Conservation (phyloP, 345 rosid species). For the Heritiera fomes region DNA sequence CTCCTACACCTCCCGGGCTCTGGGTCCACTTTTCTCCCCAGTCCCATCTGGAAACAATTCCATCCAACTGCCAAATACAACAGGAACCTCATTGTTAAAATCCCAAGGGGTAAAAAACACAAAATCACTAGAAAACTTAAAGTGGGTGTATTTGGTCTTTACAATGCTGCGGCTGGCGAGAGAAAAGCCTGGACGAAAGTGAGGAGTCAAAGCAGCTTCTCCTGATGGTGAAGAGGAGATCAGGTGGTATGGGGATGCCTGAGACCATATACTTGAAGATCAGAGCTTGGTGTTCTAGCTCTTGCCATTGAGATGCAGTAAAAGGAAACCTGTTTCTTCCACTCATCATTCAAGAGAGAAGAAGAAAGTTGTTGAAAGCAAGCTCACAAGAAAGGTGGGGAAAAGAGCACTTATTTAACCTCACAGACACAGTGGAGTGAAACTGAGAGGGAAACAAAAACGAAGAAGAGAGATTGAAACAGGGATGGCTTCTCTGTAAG, state of each 20-base stretch:
- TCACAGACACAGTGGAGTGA: neutral
- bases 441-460: neutral
- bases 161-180: slow-evolving; percentile 37
- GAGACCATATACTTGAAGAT: slow-evolving; percentile 76
- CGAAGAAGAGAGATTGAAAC: neutral
- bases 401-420: neutral
- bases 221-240: slow-evolving; percentile 62
- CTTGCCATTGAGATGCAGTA: slow-evolving; percentile 73
- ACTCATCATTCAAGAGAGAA: slow-evolving; percentile 14
- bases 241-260: slow-evolving; percentile 70
- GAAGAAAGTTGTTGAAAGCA: slow-evolving; percentile 6
- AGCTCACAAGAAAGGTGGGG: neutral
- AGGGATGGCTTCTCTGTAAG: slow-evolving; percentile 7
- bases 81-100: neutral
- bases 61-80: slow-evolving; percentile 21
- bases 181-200: slow-evolving; percentile 36
- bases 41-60: slow-evolving; percentile 22
- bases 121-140: neutral
- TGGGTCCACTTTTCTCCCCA: slow-evolving; percentile 74
- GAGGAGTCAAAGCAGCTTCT: slow-evolving; percentile 40
- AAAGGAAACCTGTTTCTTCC: slow-evolving; percentile 31
- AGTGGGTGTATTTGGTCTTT: slow-evolving; percentile 3
- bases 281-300: slow-evolving; percentile 88
- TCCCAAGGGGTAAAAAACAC: neutral
- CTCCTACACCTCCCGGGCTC: slow-evolving; percentile 89